Conservation (phyloP, 1,284 basidiomycete genomes). For the Wallemia ichthyophaga region DNA sequence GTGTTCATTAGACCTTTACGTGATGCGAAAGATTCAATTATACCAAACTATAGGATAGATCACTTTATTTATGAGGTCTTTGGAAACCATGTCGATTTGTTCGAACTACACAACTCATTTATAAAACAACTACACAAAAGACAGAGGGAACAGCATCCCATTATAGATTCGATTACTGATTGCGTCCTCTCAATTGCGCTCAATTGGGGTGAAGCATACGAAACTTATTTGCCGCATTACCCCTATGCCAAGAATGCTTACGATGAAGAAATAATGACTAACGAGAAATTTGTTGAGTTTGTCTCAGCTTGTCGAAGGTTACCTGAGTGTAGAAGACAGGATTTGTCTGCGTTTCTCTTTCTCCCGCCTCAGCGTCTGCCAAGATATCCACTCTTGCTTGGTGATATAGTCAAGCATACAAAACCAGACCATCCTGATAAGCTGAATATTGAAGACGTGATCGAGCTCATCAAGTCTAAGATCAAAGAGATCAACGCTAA, state of each 20-base stretch:
- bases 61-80: constrained; percentile 70
- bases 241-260: constrained; percentile 75
- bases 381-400: constrained; percentile 61
- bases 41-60: constrained; percentile 36
- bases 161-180: constrained; percentile 53
- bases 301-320: constrained; percentile 36
- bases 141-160: constrained; percentile 66
- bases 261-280: constrained; percentile 55
- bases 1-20: constrained; percentile 38
- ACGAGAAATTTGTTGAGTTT: constrained; percentile 47
- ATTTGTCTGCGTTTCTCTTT: constrained; percentile 65
- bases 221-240: constrained; percentile 19
- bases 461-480: constrained; percentile 53
- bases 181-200: constrained; percentile 61
- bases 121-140: constrained; percentile 53
- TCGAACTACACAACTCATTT: constrained; percentile 45
- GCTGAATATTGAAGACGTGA: constrained; percentile 43
- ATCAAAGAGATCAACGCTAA: constrained; percentile 60
- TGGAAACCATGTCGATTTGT: constrained; percentile 36
- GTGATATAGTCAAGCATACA: constrained; percentile 41
- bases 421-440: constrained; percentile 43
- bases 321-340: constrained; percentile 39
- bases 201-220: constrained; percentile 74
- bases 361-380: constrained; percentile 63
- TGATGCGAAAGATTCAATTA: constrained; percentile 40